Evolutionary conservation across 2,329 filamentous ascomycete genomes (phyloP).

Genomic region (Claviceps africana): DNA sequence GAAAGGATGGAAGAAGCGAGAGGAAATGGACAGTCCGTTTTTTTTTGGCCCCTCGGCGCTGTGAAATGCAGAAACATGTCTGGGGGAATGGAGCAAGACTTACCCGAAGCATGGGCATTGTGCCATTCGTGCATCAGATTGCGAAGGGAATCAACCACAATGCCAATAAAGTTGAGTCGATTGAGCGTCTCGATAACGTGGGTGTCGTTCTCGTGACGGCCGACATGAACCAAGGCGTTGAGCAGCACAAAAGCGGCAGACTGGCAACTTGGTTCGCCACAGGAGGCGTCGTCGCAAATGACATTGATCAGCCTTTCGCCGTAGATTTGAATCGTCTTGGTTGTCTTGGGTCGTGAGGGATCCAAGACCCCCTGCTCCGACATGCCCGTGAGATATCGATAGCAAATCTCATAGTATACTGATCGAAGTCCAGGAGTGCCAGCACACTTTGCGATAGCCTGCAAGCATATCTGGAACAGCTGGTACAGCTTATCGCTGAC

Average conservation of each 20-base stretch:
- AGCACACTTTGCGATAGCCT: conserved; percentile 61
- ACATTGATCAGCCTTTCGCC: conserved; percentile 74
- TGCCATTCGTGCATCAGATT: conserved; percentile 61
- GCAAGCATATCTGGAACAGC: conserved; percentile 75
- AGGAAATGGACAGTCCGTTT: no score
- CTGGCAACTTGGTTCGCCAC: conserved; percentile 67
- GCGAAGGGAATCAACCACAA: conserved; percentile 78
- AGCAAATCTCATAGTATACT: conserved; percentile 83
- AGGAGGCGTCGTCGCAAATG: conserved; percentile 85
- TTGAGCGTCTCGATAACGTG: conserved; percentile 68
- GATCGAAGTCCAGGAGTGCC: conserved; percentile 61
- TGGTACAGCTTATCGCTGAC: conserved; percentile 83
- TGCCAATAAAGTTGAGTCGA: conserved; percentile 77
- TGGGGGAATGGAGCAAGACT: conserved; percentile 10
- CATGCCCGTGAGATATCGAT: conserved; percentile 67
- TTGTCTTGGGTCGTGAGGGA: conserved; percentile 42
- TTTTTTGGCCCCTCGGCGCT: no score
- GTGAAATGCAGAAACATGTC: background rate
- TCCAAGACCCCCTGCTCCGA: conserved; percentile 35
- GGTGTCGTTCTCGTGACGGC: conserved; percentile 54
- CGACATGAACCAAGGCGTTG: conserved; percentile 60
- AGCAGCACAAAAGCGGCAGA: conserved; percentile 79
- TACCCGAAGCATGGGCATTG: conserved; percentile 41
- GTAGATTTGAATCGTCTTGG: conserved; percentile 53
- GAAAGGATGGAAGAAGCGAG: background rate